A percentile compares a stretch with the other conserved stretches of the same genome.
phyloP scores from a whole-genome alignment of 192 early-diverging fungal species.

The Lobosporangium transversale region DNA sequence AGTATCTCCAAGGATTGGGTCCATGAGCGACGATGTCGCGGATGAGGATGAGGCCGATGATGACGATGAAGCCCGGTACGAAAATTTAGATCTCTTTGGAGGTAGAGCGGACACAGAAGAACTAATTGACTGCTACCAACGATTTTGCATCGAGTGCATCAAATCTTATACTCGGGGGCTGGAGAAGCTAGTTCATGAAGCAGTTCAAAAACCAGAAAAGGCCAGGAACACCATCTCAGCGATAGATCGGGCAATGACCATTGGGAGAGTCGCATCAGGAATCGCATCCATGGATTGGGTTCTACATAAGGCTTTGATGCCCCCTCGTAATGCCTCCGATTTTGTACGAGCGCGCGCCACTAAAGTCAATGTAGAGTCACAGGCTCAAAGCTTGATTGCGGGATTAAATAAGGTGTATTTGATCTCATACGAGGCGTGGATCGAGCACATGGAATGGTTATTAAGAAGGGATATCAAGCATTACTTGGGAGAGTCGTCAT shows the following conservation, averaged over 20 bases:
- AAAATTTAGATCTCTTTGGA: constrained; percentile 30
- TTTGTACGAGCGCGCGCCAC: constrained; percentile 23
- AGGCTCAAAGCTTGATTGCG: constrained; percentile 33
- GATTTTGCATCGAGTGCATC: constrained; percentile 23
- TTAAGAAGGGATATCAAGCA: constrained; percentile 32
- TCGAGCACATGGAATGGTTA: constrained; percentile 21
- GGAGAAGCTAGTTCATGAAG: constrained; percentile 26
- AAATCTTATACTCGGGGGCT: constrained; percentile 27
- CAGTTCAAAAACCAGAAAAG: constrained; percentile 42
- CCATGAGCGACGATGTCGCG: constrained; percentile 3
- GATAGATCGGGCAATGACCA: constrained; percentile 39
- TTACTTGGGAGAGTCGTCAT: constrained; percentile 37
- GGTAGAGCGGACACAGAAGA: constrained; percentile 10
- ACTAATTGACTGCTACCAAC: constrained; percentile 33
- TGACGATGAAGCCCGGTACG: constrained; percentile 9
- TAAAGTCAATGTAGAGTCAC: constrained; percentile 44
- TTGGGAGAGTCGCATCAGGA: constrained; percentile 27
- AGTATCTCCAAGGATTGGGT: background rate
- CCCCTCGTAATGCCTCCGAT: constrained; percentile 10
- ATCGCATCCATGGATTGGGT: constrained; percentile 14
- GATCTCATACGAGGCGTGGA: constrained; percentile 57
- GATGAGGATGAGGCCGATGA: constrained; percentile 9
- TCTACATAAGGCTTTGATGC: constrained; percentile 15
- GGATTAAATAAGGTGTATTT: constrained; percentile 51
- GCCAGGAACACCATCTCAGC: constrained; percentile 34